Evolutionary conservation across 225 moss, liverwort and hornwort genomes (phyloP), one percentile per base, ranked within the genome.

Genomic region (Antitrichia curtipendula): DNA sequence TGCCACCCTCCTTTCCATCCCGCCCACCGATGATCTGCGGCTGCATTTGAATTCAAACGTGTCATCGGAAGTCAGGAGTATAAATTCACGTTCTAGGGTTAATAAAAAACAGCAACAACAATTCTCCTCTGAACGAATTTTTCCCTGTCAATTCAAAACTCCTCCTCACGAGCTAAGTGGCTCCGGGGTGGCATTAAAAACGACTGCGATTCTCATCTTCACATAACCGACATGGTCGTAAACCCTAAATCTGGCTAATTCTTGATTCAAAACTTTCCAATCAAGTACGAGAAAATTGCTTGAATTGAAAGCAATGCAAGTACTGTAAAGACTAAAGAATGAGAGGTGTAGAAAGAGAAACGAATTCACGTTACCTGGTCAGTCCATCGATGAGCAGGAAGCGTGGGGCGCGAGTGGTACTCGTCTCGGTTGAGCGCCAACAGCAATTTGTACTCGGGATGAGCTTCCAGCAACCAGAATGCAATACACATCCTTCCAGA

Each of bases 391-490:
- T 97, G 95, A 17, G 88, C 91, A 60, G 97, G 92, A 49, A 90
- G 96, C 63, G 98, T 95, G 50, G 98, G 96, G 77, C 98, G 96
- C 29, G 92, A 84, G 82, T 89, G 76, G 20, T 15, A 82, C 92
- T 99, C 98, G 80, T 97, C 97, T 72, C 98, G 90, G 81, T 97
- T 99, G 76, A 93, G 90, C 49, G 93, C 95, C 84, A 99, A 93
- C 53, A 99, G 75, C 41, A 99, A 88, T 94, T 94, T 97, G 52
- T 95, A 99, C 47, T 92, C 53, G 31, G 98, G 94, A 53, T 97
- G 97, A 83, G 94, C 82, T 80, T 97, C 95, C 91, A 97, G 93
- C 88, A 96, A 75, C 97, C 98, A 99, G 73, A 99, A 96, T 66
- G 96, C 92, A 59, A 99, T 82, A 87, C 98, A 97, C 97, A 99